Evolutionary conservation across 257 asterid species (phyloP).

Genomic region (Solanum rostratum): DNA sequence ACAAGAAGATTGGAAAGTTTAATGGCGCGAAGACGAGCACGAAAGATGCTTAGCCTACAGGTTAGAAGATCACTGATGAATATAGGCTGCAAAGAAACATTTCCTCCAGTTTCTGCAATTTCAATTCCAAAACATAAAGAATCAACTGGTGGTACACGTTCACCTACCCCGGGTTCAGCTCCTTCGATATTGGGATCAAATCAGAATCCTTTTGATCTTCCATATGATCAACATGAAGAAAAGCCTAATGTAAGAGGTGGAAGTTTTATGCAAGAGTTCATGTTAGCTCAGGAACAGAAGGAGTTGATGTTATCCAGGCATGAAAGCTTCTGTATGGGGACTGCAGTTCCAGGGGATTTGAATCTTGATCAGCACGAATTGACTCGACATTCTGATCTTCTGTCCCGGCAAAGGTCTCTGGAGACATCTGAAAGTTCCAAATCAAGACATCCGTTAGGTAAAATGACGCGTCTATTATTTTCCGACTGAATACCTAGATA

Average conservation of each 20-base stretch:
- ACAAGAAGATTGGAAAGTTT: slow-evolving; percentile 74
- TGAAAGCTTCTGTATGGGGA: slow-evolving; percentile 49
- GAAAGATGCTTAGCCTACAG: slow-evolving; percentile 38
- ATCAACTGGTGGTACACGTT: background rate
- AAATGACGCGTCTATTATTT: background rate
- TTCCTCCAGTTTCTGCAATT: slow-evolving; percentile 25
- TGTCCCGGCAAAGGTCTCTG: slow-evolving; percentile 4
- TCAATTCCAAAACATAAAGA: slow-evolving; percentile 28
- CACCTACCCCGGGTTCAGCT: slow-evolving; percentile 79
- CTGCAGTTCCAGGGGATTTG: slow-evolving; percentile 12
- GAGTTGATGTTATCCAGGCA: slow-evolving; percentile 48
- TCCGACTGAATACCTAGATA: background rate
- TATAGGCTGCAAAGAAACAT: slow-evolving; percentile 18
- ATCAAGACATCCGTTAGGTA: slow-evolving; percentile 26
- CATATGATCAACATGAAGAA: slow-evolving; percentile 90
- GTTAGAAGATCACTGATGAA: slow-evolving; percentile 38
- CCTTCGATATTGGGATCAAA: slow-evolving; percentile 61
- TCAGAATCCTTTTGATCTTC: slow-evolving; percentile 81
- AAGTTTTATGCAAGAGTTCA: slow-evolving; percentile 61
- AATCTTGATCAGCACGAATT: slow-evolving; percentile 8
- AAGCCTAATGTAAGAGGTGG: slow-evolving; percentile 77
- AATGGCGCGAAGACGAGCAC: slow-evolving; percentile 71
- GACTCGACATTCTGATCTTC: slow-evolving; percentile 6
- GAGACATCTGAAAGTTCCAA: slow-evolving; percentile 5
- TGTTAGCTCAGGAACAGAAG: slow-evolving; percentile 18